These are phyloP conservation scores for Ceratobasidium papillatum DNA, from an alignment of 1,284 basidiomycete genomes.

Conservation along the genomic window DNA sequence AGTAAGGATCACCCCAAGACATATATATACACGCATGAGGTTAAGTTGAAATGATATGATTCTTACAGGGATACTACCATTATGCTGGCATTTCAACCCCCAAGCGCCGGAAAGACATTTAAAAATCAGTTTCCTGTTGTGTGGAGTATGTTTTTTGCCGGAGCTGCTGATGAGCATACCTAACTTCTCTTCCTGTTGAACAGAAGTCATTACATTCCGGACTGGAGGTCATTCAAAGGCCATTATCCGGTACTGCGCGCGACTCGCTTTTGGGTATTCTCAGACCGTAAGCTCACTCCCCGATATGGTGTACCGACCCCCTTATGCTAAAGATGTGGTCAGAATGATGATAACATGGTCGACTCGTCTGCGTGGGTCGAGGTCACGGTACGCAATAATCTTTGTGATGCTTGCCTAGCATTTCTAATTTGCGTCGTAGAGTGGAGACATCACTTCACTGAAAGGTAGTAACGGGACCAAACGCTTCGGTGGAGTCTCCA, in stretches of 20 bases:
- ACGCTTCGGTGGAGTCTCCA: neutral
- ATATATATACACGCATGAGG: no score
- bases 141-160: neutral
- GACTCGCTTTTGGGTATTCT: conserved; percentile 6
- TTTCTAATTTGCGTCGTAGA: neutral
- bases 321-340: neutral
- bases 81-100: conserved; percentile 25
- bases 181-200: no score
- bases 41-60: neutral
- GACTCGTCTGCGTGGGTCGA: conserved; percentile 4
- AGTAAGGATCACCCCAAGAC: neutral
- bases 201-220: conserved; percentile 34
- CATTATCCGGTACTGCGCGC: neutral
- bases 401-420: neutral
- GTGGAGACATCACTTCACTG: neutral
- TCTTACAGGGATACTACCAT: conserved; percentile 17
- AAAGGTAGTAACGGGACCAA: neutral
- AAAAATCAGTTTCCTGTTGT: conserved; percentile 26
- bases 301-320: neutral
- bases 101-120: neutral
- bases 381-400: neutral
- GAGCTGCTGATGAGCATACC: no score
- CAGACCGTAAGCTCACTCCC: neutral
- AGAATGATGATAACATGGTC: conserved; percentile 2
- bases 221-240: conserved; percentile 16